Conservation (phyloP, 345 rosid species). For the Brassica juncea region DNA sequence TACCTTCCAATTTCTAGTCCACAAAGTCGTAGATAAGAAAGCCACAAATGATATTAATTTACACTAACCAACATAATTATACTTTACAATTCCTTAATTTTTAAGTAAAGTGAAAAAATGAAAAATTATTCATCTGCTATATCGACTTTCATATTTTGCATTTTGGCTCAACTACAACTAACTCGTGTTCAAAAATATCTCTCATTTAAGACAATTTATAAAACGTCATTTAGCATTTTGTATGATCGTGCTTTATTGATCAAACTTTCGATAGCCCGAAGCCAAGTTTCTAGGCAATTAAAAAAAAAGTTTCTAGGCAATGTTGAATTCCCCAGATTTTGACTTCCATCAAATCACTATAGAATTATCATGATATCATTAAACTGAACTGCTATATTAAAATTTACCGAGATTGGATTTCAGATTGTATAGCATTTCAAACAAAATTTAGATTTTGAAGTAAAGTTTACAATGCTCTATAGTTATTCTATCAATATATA, state of each 20-base stretch:
- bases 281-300: not conserved
- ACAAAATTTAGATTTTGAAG: not conserved
- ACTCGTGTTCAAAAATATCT: not conserved
- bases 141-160: not conserved
- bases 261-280: not conserved
- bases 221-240: not conserved
- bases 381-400: not conserved
- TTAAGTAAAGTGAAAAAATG: not conserved
- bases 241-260: not conserved
- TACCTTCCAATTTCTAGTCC: conserved; percentile 23
- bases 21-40: conserved; percentile 5
- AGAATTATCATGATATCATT: not conserved
- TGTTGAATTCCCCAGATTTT: not conserved
- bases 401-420: not conserved
- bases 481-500: conserved; percentile 1
- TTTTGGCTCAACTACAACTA: not conserved
- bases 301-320: not conserved
- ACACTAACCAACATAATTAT: conserved; percentile 1
- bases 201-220: not conserved
- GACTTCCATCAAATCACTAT: conserved; percentile 5
- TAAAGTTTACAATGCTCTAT: not conserved
- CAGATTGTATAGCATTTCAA: not conserved
- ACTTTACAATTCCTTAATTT: conserved; percentile 14
- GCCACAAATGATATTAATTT: conserved; percentile 5
- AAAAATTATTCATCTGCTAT: not conserved